Conservation (phyloP, 805 yeast genomes). For the Pichia nakasei region DNA sequence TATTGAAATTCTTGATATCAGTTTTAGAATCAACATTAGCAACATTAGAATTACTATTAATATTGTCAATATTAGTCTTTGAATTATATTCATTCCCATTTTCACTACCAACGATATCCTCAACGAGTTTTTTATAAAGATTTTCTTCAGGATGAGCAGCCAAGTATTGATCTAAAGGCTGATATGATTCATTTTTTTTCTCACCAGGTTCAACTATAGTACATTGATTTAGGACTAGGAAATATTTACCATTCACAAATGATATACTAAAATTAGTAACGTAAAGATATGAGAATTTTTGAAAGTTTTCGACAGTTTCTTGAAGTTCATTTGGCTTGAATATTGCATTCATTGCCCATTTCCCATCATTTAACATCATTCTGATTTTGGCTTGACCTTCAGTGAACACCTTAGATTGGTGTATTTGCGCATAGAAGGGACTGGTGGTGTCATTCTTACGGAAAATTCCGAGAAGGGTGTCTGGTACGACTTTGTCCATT, state of each 20-base stretch:
- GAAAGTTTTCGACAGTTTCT: slow-evolving; percentile 22
- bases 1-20: not conserved
- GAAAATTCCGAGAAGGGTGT: slow-evolving; percentile 17
- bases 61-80: not conserved
- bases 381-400: slow-evolving; percentile 33
- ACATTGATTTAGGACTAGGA: slow-evolving; percentile 21
- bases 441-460: slow-evolving; percentile 15
- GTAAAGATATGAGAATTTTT: slow-evolving; percentile 17
- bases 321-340: slow-evolving; percentile 36
- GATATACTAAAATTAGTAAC: slow-evolving; percentile 16
- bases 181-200: slow-evolving; percentile 9
- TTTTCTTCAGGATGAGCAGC: slow-evolving; percentile 51
- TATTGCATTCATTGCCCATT: slow-evolving; percentile 41
- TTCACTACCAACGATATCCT: not conserved
- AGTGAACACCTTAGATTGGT: slow-evolving; percentile 24
- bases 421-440: slow-evolving; percentile 23
- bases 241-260: slow-evolving; percentile 21
- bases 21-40: not conserved
- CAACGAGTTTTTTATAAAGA: slow-evolving; percentile 11
- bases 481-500: slow-evolving; percentile 19
- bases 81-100: too few relatives aligned
- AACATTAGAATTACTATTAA: not conserved
- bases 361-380: slow-evolving; percentile 45
- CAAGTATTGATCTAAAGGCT: slow-evolving; percentile 46
- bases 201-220: slow-evolving; percentile 30